phyloP scores from a whole-genome alignment of 371 early-diverging fungal species.

The Mucor racemosus region DNA sequence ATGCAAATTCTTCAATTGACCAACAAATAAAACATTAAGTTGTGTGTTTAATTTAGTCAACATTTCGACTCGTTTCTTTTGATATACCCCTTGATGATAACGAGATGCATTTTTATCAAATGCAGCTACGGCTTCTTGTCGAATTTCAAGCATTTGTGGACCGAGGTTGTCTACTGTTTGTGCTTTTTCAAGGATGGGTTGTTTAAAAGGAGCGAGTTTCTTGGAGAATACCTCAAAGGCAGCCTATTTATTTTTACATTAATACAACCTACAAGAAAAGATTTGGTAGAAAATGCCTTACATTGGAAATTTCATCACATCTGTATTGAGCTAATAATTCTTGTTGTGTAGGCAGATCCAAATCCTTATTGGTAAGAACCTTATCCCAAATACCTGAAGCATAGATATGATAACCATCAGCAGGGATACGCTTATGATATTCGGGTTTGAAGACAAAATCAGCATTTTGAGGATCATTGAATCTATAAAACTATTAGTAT shows the following conservation, averaged over 20 bases:
- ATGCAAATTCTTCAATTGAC: conserved; percentile 86
- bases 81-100: conserved; percentile 89
- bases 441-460: conserved; percentile 85
- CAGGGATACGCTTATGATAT: conserved; percentile 93
- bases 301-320: conserved; percentile 94
- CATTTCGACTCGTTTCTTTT: conserved; percentile 84
- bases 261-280: too few relatives aligned
- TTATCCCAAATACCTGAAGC: conserved; percentile 93
- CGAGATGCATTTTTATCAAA: conserved; percentile 92
- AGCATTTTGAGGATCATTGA: conserved; percentile 68
- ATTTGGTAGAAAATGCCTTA: conserved; percentile 14
- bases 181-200: conserved; percentile 74
- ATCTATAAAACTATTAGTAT: conserved; percentile 44
- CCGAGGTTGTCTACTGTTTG: conserved; percentile 80
- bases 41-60: conserved; percentile 73
- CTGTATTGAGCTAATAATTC: conserved; percentile 96
- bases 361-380: conserved; percentile 90
- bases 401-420: conserved; percentile 92
- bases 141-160: conserved; percentile 59
- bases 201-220: conserved; percentile 64
- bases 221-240: conserved; percentile 74
- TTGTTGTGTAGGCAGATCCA: conserved; percentile 98
- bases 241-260: conserved; percentile 29
- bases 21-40: conserved; percentile 77
- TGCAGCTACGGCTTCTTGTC: conserved; percentile 60